Evolutionary conservation across 257 asterid species (phyloP), one percentile per base, ranked within the genome.

Genomic region (Scutellaria barbata): DNA sequence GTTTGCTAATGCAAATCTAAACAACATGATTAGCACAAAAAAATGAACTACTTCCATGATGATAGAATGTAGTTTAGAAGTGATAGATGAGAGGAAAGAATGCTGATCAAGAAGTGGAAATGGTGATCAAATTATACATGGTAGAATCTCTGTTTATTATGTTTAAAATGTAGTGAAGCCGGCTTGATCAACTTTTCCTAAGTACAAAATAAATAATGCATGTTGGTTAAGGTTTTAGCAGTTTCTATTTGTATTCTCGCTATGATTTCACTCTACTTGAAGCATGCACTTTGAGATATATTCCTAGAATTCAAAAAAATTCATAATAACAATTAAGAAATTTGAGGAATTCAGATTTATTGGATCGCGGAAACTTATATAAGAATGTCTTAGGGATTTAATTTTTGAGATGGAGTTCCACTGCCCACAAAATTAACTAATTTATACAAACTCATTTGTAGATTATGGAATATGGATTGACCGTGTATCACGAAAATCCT

Each of bases 41-140:
- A 82, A 51, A 48, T 56, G 77, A 46, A 57, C 52, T 35, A 63
- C 6, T 63, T 74, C 42, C 87, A 83, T 80, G 56, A 51, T 73
- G 58, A 56, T 53, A 10, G 13, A 48, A 42, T 48, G 68, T 11
- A 12, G 61, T 75, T 4, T 4, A 37, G 20, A 16, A 58, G 45
- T 72, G 69, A 55, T 14, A 43, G 25, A 22, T 22, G 25, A 6
- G 43, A 47, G 20, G 69, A 39, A 66, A 60, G 18, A 47, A 3
- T 59, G 61, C 9, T 66, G 25, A 20, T 75, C 22, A 62, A 63
- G 59, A 75, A 39, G 20, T 70, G 85, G 68, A 25, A 47, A 53
- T 35, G 74, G 20, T 56, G 50, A 55, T 17, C 43, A 18, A 60
- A 79, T 76, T 82, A 76, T 76, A 76, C 33, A 76, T 63, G 65